Evolutionary conservation across 768 basidiomycete genomes (phyloP).

Genomic region (Boletales sp.): DNA sequence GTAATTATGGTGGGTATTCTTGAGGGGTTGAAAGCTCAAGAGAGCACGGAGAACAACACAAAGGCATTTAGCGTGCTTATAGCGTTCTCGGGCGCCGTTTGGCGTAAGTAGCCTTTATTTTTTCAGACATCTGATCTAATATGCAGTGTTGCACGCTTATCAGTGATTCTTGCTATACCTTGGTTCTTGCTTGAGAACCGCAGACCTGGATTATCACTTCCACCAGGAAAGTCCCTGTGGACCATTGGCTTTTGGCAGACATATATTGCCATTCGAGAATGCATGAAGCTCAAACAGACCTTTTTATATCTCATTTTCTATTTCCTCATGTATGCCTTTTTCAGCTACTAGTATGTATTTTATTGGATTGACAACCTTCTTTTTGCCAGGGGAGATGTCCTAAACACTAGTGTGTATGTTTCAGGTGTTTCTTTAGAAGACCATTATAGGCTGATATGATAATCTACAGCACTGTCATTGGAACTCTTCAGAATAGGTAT

Average conservation of each 20-base stretch:
- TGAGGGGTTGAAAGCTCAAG: conserved; percentile 57
- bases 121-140: neutral
- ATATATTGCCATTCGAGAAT: conserved; percentile 58
- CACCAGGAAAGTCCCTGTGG: conserved; percentile 49
- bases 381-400: conserved; percentile 59
- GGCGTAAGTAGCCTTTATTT: conserved; percentile 45
- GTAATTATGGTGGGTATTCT: conserved; percentile 74
- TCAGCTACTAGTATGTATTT: neutral
- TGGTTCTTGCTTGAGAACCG: conserved; percentile 73
- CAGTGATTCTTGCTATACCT: conserved; percentile 65
- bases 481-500: conserved; percentile 68
- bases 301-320: conserved; percentile 74
- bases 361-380: neutral
- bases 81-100: conserved; percentile 74
- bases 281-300: conserved; percentile 66
- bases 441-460: neutral
- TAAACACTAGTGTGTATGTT: conserved; percentile 70
- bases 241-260: conserved; percentile 70
- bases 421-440: neutral
- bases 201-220: conserved; percentile 59
- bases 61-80: conserved; percentile 74
- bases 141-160: neutral
- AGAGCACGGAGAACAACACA: conserved; percentile 68
- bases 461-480: conserved; percentile 59
- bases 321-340: conserved; percentile 59